Evolutionary conservation across 179 eudicot genomes (phyloP).

Genomic region (Silene coronaria): DNA sequence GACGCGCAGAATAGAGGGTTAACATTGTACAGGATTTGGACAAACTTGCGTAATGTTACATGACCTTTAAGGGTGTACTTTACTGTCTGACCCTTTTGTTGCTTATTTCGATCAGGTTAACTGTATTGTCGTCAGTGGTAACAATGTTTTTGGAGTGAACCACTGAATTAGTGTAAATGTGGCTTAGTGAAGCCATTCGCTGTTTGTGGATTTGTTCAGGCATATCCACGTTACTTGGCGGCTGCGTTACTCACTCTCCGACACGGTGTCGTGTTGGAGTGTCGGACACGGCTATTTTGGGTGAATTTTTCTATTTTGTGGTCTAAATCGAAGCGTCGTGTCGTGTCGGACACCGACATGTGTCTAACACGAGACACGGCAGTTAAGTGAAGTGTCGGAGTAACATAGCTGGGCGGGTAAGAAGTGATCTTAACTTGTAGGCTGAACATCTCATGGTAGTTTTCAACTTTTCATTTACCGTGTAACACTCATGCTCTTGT

Average conservation of each 20-base stretch:
- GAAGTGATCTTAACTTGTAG: not conserved
- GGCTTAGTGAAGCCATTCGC: not conserved
- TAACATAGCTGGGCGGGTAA: too few relatives aligned
- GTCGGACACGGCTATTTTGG: too few relatives aligned
- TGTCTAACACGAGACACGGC: too few relatives aligned
- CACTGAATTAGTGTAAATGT: not conserved
- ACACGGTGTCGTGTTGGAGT: too few relatives aligned
- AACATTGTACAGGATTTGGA: conserved; percentile 28
- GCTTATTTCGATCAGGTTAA: not conserved
- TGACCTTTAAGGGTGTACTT: not conserved
- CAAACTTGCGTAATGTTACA: not conserved
- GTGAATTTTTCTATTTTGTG: too few relatives aligned
- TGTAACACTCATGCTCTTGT: too few relatives aligned
- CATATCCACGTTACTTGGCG: not conserved
- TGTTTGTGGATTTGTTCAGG: not conserved
- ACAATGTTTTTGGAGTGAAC: not conserved
- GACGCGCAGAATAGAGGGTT: conserved; percentile 20
- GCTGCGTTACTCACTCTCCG: too few relatives aligned
- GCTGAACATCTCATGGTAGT: not conserved
- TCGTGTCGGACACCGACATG: too few relatives aligned
- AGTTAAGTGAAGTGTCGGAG: too few relatives aligned
- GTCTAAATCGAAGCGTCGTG: too few relatives aligned
- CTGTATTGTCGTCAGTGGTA: not conserved
- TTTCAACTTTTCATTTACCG: too few relatives aligned
- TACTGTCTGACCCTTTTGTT: not conserved